phyloP scores from a whole-genome alignment of 1,284 basidiomycete genomes.

The Rhodotorula sp. region DNA sequence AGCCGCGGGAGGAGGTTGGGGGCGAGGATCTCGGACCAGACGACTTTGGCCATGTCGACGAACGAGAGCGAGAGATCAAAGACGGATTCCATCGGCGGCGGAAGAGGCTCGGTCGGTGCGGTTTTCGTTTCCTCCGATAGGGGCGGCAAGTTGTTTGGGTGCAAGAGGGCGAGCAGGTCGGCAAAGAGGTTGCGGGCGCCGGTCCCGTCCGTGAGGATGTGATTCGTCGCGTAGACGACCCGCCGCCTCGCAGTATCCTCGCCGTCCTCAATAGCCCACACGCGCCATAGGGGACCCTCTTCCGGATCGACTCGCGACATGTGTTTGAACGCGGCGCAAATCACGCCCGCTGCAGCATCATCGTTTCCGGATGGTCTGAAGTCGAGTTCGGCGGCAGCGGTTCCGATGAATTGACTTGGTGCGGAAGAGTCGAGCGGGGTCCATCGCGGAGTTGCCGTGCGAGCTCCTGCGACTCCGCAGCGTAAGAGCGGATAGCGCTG shows the following conservation, averaged over 20 bases:
- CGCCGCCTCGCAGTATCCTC: too few species aligned
- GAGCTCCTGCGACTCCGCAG: neutral
- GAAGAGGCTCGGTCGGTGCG: neutral
- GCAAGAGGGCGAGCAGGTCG: slow-evolving; percentile 8
- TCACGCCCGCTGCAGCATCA: neutral
- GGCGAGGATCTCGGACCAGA: slow-evolving; percentile 3
- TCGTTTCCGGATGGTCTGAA: too few species aligned
- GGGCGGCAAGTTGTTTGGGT: neutral
- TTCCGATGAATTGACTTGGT: neutral
- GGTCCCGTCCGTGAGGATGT: slow-evolving; percentile 25
- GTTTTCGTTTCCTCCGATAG: neutral
- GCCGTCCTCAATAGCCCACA: slow-evolving; percentile 2
- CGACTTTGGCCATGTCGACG: neutral
- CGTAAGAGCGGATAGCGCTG: slow-evolving; percentile 6
- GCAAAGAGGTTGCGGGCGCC: slow-evolving; percentile 24
- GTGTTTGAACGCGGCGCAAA: neutral
- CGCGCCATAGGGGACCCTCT: slow-evolving; percentile 17
- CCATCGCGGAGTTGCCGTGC: neutral
- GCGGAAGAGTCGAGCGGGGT: neutral
- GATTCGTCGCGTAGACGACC: slow-evolving; percentile 8
- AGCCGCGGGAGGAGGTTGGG: slow-evolving; percentile 4
- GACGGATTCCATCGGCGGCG: slow-evolving; percentile 7
- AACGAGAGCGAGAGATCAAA: neutral
- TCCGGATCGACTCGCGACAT: slow-evolving; percentile 1
- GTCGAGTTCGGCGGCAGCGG: neutral